Conservation (phyloP, 139 green algal species). For the Auxenochlorella pyrenoidosa region DNA sequence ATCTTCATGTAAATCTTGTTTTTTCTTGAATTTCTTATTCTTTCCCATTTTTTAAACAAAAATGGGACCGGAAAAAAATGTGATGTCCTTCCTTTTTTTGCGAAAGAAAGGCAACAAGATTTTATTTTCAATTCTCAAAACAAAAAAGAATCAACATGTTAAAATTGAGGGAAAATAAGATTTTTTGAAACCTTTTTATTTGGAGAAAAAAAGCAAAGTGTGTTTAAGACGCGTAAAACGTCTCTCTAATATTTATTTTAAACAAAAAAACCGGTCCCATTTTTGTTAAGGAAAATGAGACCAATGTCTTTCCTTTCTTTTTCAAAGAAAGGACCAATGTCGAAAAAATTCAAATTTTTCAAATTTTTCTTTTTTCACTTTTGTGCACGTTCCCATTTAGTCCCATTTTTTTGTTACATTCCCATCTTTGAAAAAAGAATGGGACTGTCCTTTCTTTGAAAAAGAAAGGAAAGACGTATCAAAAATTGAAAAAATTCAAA, state of each 20-base stretch:
- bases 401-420: too few species aligned
- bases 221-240: neutral
- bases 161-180: neutral
- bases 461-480: neutral
- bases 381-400: slow-evolving; percentile 26
- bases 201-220: slow-evolving; percentile 40
- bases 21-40: neutral
- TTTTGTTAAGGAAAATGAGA: slow-evolving; percentile 26
- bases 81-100: too few species aligned
- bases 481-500: slow-evolving; percentile 33
- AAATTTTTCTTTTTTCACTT: too few species aligned
- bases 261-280: slow-evolving; percentile 14
- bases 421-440: too few species aligned
- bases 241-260: slow-evolving; percentile 10
- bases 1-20: too few species aligned
- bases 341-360: too few species aligned
- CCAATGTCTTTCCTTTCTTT: too few species aligned
- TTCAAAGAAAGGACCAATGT: too few species aligned
- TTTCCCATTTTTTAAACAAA: neutral
- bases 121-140: neutral
- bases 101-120: neutral
- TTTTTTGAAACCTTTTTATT: slow-evolving; percentile 40
- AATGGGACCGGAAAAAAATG: neutral
- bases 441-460: too few species aligned
- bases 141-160: neutral